Evolutionary conservation across 1,284 basidiomycete genomes (phyloP).

Genomic region (Ganoderma boninense): DNA sequence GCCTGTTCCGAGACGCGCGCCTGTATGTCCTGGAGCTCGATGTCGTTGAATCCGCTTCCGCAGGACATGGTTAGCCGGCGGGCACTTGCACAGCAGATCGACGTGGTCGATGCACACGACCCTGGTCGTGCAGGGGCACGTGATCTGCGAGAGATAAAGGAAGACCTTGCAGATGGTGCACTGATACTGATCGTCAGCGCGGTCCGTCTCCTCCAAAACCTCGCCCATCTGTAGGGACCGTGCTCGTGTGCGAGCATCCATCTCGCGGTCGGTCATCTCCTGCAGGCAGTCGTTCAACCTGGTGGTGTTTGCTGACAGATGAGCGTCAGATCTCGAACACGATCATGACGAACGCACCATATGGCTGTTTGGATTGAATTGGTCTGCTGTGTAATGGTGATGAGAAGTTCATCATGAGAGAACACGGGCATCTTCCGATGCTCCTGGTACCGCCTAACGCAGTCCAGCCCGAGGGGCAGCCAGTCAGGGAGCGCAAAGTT

Average conservation of each 20-base stretch:
- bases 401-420: constrained; percentile 96
- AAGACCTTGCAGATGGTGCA: constrained; percentile 95
- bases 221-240: constrained; percentile 71
- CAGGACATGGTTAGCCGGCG: constrained; percentile 67
- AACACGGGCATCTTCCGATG: constrained; percentile 96
- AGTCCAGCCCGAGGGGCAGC: constrained; percentile 88
- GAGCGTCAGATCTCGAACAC: neutral
- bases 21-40: constrained; percentile 76
- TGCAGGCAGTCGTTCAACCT: constrained; percentile 87
- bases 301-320: constrained; percentile 14
- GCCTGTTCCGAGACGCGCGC: constrained; percentile 77
- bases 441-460: constrained; percentile 88
- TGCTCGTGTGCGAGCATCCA: constrained; percentile 69
- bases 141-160: constrained; percentile 95
- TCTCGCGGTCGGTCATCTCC: constrained; percentile 92
- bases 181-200: constrained; percentile 93
- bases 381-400: constrained; percentile 95
- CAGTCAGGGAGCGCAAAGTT: constrained; percentile 99
- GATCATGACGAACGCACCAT: constrained; percentile 70
- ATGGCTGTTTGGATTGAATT: constrained; percentile 92
- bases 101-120: constrained; percentile 91
- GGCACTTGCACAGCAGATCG: constrained; percentile 78
- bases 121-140: constrained; percentile 78
- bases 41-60: constrained; percentile 87
- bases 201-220: constrained; percentile 80